phyloP scores from a whole-genome alignment of 768 basidiomycete species.

The Podaxis sp. region DNA sequence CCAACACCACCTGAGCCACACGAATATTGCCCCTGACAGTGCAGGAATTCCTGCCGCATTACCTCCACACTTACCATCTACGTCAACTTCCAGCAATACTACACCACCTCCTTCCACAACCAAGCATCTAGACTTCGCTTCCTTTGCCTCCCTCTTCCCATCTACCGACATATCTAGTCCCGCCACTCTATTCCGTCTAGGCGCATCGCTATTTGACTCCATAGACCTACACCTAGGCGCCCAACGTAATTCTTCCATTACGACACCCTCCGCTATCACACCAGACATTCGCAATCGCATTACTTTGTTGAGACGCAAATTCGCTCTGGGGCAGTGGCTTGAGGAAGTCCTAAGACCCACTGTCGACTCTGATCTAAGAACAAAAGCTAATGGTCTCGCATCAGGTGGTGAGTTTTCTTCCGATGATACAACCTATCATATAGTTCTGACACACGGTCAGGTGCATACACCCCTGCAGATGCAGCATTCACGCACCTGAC shows the following conservation, averaged over 20 bases:
- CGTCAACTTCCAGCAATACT: conserved; percentile 21
- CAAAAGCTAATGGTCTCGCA: conserved; percentile 22
- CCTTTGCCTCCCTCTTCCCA: conserved; percentile 70
- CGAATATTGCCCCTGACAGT: conserved; percentile 67
- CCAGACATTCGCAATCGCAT: conserved; percentile 63
- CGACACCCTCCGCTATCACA: conserved; percentile 33
- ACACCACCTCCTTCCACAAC: conserved; percentile 22
- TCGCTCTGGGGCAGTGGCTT: conserved; percentile 82
- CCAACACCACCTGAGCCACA: conserved; percentile 71
- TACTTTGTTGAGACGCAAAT: conserved; percentile 63
- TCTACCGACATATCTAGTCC: conserved; percentile 68
- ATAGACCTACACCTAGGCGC: conserved; percentile 60
- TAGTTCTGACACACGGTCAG: conserved; percentile 13
- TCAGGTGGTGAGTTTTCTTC: conserved; percentile 20
- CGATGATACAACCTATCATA: background rate
- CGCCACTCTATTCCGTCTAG: conserved; percentile 83
- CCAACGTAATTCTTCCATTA: conserved; percentile 12
- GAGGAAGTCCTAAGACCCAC: conserved; percentile 62
- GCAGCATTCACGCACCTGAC: conserved; percentile 75
- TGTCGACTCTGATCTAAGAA: conserved; percentile 65
- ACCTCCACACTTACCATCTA: conserved; percentile 39
- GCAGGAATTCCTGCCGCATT: conserved; percentile 66
- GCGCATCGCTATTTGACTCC: conserved; percentile 83
- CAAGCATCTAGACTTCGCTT: conserved; percentile 65
- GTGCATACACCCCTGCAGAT: conserved; percentile 37